Evolutionary conservation across 768 basidiomycete genomes (phyloP).

Genomic region (Dendrothele bispora): DNA sequence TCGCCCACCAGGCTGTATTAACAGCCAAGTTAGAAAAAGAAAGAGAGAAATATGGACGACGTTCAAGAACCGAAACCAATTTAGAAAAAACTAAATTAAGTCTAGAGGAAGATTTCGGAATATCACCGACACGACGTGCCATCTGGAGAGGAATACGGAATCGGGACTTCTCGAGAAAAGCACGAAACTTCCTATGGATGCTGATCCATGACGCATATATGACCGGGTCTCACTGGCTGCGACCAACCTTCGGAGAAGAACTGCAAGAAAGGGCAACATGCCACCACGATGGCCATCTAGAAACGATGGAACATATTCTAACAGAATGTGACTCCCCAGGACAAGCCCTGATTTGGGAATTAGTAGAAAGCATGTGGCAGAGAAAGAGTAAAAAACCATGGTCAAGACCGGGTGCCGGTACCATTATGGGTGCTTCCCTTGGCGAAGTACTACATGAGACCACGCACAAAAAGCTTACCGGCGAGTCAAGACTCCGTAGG

Average conservation of each 20-base stretch:
- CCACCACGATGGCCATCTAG: constrained; percentile 13
- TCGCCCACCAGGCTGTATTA: background rate
- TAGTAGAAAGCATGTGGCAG: constrained; percentile 13
- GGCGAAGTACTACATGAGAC: background rate
- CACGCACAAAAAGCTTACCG: constrained; percentile 3
- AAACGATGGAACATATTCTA: constrained; percentile 29
- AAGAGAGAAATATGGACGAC: too few relatives aligned
- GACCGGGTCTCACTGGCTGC: background rate
- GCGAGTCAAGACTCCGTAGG: constrained; percentile 13
- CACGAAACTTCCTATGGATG: constrained; percentile 12
- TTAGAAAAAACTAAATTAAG: background rate
- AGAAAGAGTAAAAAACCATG: constrained; percentile 14
- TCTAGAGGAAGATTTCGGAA: background rate
- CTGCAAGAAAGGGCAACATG: background rate
- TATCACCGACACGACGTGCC: background rate
- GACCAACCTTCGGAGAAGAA: background rate
- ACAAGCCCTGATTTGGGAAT: constrained; percentile 21
- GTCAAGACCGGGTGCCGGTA: constrained; percentile 10
- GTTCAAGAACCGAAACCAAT: background rate
- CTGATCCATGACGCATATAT: background rate
- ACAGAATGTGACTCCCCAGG: constrained; percentile 19
- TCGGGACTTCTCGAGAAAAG: constrained; percentile 5
- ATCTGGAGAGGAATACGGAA: constrained; percentile 8
- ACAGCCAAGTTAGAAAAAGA: too few relatives aligned
- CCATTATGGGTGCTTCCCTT: constrained; percentile 15